Conservation (phyloP, 176 grass and related monocot genomes). For the Alopecurus myosuroides region DNA sequence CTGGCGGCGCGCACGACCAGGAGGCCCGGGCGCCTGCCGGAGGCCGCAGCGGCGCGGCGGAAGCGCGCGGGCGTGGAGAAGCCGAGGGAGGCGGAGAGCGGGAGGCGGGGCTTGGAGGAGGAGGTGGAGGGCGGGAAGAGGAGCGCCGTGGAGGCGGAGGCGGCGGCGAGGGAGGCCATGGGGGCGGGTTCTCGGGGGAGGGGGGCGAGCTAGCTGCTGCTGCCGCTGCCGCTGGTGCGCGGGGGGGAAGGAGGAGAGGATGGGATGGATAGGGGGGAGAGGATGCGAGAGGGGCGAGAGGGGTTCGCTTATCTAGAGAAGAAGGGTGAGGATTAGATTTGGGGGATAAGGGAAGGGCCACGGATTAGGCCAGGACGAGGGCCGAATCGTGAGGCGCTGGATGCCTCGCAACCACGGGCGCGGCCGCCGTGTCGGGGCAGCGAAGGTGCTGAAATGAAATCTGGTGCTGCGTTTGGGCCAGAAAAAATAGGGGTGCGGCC, state of each 20-base stretch:
- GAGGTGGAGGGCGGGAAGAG: conserved; percentile 17
- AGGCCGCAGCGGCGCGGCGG: conserved; percentile 2
- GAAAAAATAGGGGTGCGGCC: conserved; percentile 31
- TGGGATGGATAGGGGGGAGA: conserved; percentile 23
- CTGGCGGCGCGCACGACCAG: conserved; percentile 83
- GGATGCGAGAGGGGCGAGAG: conserved; percentile 7
- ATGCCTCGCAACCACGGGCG: neutral
- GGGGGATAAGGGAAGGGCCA: conserved; percentile 54
- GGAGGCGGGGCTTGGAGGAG: conserved; percentile 42
- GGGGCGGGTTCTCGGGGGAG: neutral
- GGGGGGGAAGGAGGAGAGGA: neutral
- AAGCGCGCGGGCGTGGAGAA: conserved; percentile 28
- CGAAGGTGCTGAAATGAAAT: neutral
- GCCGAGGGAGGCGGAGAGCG: conserved; percentile 41
- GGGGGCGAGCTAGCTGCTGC: neutral
- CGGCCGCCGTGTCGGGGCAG: neutral
- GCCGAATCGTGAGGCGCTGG: conserved; percentile 35
- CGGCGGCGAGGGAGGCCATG: conserved; percentile 35
- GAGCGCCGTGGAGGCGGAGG: conserved; percentile 39
- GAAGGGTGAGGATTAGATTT: neutral
- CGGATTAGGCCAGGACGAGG: conserved; percentile 19
- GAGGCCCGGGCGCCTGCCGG: conserved; percentile 29
- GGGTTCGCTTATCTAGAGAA: conserved; percentile 52
- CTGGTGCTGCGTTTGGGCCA: conserved; percentile 21
- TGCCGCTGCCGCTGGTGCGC: neutral